Conservation (phyloP, 345 rosid genomes). For the Toxicodendron radicans region DNA sequence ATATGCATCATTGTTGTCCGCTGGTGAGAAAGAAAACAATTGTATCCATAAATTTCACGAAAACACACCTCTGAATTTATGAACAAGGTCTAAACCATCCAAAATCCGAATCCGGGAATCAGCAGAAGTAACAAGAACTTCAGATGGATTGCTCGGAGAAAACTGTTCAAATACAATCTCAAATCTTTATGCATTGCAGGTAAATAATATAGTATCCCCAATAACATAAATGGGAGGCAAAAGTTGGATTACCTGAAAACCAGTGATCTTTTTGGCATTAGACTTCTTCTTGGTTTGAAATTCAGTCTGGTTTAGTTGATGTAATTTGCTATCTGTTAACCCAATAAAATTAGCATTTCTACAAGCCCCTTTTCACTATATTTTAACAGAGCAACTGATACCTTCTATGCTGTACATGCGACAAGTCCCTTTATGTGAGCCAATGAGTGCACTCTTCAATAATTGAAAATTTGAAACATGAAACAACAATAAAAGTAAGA, state of each 20-base stretch:
- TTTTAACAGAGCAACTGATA: slow-evolving; percentile 27
- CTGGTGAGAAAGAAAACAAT: background rate
- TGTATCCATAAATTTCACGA: background rate
- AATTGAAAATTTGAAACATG: slow-evolving; percentile 16
- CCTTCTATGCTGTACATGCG: slow-evolving; percentile 71
- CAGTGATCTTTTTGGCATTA: slow-evolving; percentile 75
- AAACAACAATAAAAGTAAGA: slow-evolving; percentile 17
- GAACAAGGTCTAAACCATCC: slow-evolving; percentile 62
- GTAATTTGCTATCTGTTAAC: slow-evolving; percentile 61
- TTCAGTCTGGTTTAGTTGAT: slow-evolving; percentile 49
- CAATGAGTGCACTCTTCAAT: slow-evolving; percentile 80
- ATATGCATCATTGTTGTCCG: background rate
- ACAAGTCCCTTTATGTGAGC: slow-evolving; percentile 80
- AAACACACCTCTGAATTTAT: slow-evolving; percentile 70
- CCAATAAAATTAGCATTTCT: slow-evolving; percentile 7
- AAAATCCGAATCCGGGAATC: slow-evolving; percentile 81
- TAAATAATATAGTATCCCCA: background rate
- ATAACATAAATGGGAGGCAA: background rate
- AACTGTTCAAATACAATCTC: slow-evolving; percentile 44
- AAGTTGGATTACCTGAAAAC: slow-evolving; percentile 65
- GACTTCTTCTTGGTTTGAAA: slow-evolving; percentile 62
- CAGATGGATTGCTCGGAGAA: slow-evolving; percentile 72
- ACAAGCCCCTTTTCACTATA: background rate
- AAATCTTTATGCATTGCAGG: slow-evolving; percentile 12
- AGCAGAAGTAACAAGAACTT: slow-evolving; percentile 81